A percentile compares a stretch with the other conserved stretches of the same genome.
phyloP scores from a whole-genome alignment of 768 basidiomycete species.

The Pholiota conissans region DNA sequence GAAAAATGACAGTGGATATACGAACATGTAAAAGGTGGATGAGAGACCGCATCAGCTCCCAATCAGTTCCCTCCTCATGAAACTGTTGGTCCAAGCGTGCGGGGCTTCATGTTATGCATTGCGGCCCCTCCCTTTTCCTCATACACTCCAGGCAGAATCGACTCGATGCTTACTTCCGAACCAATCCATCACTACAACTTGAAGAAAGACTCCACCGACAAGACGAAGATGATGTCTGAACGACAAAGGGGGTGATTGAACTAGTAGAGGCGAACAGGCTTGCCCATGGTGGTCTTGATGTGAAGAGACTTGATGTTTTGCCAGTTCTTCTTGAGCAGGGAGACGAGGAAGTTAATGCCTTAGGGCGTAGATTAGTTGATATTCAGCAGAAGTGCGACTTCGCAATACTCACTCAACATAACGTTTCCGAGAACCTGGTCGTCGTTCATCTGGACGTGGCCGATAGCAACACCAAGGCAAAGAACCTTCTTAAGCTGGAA shows the following conservation, averaged over 20 bases:
- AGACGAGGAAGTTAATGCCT: conserved; percentile 99
- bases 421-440: conserved; percentile 97
- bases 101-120: conserved; percentile 95
- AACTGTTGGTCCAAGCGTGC: conserved; percentile 98
- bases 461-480: conserved; percentile 98
- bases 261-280: conserved; percentile 93
- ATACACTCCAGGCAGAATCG: conserved; percentile 17
- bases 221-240: neutral
- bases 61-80: conserved; percentile 73
- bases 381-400: too few relatives aligned
- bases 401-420: conserved; percentile 78
- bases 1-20: neutral
- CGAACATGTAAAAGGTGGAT: conserved; percentile 3
- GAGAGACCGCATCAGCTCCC: conserved; percentile 71
- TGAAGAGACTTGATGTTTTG: conserved; percentile 99
- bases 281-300: conserved; percentile 99
- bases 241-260: neutral
- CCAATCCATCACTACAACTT: neutral
- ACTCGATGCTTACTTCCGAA: neutral
- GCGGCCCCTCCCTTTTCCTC: conserved; percentile 35
- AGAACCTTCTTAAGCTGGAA: conserved; percentile 99
- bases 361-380: too few relatives aligned
- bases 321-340: conserved; percentile 99
- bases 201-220: neutral
- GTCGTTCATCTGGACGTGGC: conserved; percentile 95